These are phyloP conservation scores for Cadophora sp. DNA, from an alignment of 2,329 filamentous ascomycete species.

Conservation along the genomic window DNA sequence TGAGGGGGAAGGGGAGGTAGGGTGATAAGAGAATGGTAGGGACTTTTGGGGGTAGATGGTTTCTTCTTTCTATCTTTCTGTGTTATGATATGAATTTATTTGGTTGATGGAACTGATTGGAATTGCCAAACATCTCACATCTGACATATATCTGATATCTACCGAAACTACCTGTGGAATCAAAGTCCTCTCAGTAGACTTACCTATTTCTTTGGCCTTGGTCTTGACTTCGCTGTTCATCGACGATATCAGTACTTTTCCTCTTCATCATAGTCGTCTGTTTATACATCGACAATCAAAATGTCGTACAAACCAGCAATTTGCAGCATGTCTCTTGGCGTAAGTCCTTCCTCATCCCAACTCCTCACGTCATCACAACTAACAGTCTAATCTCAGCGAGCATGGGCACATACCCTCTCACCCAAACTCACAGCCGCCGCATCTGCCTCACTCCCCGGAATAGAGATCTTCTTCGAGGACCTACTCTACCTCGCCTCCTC, in stretches of 20 bases:
- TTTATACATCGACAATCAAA: not conserved
- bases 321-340: constrained; percentile 77
- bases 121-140: not conserved
- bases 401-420: constrained; percentile 69
- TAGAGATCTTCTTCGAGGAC: constrained; percentile 83
- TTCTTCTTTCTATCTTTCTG: not conserved
- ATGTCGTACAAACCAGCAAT: constrained; percentile 71
- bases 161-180: not conserved
- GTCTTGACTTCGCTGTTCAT: constrained; percentile 1
- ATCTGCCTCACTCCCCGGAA: constrained; percentile 68
- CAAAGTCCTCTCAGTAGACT: no score
- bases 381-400: constrained; percentile 65
- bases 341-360: constrained; percentile 23
- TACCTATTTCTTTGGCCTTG: not conserved
- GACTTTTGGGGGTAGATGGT: no score
- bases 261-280: not conserved
- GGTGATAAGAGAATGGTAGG: not conserved
- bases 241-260: not conserved
- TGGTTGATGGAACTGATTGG: not conserved
- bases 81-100: not conserved
- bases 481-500: constrained; percentile 63
- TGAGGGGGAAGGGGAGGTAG: not conserved
- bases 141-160: not conserved
- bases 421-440: constrained; percentile 73
- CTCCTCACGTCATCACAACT: not conserved